Conservation (phyloP, 257 asterid species). For the Nicotiana noctiflora region DNA sequence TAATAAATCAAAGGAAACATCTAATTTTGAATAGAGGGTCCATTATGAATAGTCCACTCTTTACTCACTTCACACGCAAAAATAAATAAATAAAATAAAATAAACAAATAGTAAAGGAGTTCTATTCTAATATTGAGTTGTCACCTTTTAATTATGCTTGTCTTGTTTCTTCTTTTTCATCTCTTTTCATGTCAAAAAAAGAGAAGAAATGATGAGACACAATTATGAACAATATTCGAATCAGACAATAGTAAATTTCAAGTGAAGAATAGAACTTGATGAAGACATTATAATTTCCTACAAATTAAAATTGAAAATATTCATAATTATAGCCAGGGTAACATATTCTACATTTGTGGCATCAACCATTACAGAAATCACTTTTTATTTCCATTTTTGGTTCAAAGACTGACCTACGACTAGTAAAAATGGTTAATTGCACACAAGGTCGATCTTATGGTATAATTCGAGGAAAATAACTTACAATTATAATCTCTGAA, state of each 20-base stretch:
- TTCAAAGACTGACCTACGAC: neutral
- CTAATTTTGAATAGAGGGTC: neutral
- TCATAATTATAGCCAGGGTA: neutral
- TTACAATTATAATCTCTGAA: too few species aligned
- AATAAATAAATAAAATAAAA: neutral
- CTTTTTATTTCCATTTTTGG: neutral
- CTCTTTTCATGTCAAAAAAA: neutral
- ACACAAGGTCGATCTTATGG: too few species aligned
- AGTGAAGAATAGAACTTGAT: neutral
- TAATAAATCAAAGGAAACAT: neutral
- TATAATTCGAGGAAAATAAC: too few species aligned
- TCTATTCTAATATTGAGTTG: neutral
- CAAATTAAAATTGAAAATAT: neutral
- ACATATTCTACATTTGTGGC: too few species aligned
- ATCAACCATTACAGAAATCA: too few species aligned
- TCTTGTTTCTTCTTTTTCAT: constrained; percentile 1
- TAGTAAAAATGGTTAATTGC: too few species aligned
- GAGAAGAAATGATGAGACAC: neutral
- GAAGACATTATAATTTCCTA: neutral
- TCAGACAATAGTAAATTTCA: neutral
- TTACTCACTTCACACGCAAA: neutral
- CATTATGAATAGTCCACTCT: neutral
- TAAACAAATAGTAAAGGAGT: neutral
- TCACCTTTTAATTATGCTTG: neutral
- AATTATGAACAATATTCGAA: constrained; percentile 1